Percentiles rank a stretch among this genome's conserved stretches.
Evolutionary conservation across 2,329 filamentous ascomycete species (phyloP).

Genomic region (Alternaria postmessia): DNA sequence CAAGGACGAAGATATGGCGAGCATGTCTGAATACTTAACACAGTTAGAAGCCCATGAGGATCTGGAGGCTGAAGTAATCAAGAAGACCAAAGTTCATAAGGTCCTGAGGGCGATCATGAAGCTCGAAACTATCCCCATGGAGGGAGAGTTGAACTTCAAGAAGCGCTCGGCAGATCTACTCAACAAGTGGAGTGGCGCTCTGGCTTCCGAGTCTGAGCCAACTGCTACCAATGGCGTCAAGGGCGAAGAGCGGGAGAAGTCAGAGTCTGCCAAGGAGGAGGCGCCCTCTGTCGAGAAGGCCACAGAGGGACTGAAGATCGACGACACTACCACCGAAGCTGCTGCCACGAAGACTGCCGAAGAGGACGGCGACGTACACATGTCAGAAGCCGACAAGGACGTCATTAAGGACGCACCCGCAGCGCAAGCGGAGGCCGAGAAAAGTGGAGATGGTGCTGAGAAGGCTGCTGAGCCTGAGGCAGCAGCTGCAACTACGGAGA

Average conservation of each 20-base stretch:
- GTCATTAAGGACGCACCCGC: constrained; percentile 26
- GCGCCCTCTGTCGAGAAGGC: constrained; percentile 49
- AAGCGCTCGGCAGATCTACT: constrained; percentile 79
- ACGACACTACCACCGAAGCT: constrained; percentile 31
- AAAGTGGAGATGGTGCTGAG: constrained; percentile 18
- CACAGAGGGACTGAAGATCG: constrained; percentile 31
- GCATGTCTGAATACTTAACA: constrained; percentile 77
- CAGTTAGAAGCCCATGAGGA: constrained; percentile 84
- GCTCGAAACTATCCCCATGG: constrained; percentile 76
- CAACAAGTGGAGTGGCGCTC: constrained; percentile 86
- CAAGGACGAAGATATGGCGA: constrained; percentile 83
- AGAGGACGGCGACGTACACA: constrained; percentile 36
- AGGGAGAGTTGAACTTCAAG: constrained; percentile 91
- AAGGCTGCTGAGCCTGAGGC: constrained; percentile 21
- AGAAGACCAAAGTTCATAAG: constrained; percentile 96
- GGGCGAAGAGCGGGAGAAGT: constrained; percentile 49
- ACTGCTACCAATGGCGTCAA: constrained; percentile 46
- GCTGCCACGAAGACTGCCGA: constrained; percentile 31
- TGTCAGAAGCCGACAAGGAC: constrained; percentile 36
- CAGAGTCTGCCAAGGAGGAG: constrained; percentile 40
- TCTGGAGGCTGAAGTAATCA: constrained; percentile 88
- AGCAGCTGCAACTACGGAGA: constrained; percentile 11
- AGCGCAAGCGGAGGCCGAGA: constrained; percentile 24
- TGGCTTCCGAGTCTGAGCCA: constrained; percentile 54
- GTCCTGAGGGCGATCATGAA: constrained; percentile 95